These are phyloP conservation scores for Xylaria nigripes DNA, from an alignment of 495 filamentous ascomycete species.

Conservation along the genomic window DNA sequence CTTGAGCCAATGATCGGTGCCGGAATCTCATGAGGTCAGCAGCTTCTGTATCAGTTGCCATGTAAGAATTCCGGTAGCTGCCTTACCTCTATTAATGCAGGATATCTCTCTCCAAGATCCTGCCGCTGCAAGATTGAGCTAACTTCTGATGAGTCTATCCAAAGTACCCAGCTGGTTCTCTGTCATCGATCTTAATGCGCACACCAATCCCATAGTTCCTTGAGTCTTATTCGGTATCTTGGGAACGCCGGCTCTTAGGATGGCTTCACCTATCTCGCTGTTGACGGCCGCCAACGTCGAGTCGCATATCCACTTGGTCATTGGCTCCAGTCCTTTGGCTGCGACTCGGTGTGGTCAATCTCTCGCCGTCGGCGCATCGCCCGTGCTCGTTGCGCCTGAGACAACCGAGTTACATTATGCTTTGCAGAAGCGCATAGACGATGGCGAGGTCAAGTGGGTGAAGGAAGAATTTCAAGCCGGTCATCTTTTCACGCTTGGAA, in stretches of 20 bases:
- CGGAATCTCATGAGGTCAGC: no score
- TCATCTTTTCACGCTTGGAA: slow-evolving; percentile 69
- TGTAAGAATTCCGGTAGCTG: no score
- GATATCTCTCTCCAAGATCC: no score
- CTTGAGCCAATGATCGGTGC: no score
- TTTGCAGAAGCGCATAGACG: slow-evolving; percentile 62
- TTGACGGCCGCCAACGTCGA: slow-evolving; percentile 70
- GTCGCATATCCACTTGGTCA: slow-evolving; percentile 73
- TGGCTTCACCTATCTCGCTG: slow-evolving; percentile 38
- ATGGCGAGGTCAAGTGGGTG: slow-evolving; percentile 64
- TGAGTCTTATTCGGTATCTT: no score
- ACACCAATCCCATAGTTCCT: no score
- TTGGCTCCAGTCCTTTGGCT: slow-evolving; percentile 82
- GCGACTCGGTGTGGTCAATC: slow-evolving; percentile 73
- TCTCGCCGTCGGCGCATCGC: slow-evolving; percentile 75
- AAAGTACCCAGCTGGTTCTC: no score
- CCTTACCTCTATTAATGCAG: no score
- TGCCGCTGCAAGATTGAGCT: no score
- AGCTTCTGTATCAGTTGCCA: no score
- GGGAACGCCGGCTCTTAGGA: background rate
- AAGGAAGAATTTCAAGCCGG: slow-evolving; percentile 58
- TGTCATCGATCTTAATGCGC: no score
- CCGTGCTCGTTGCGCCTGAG: slow-evolving; percentile 72
- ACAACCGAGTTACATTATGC: slow-evolving; percentile 60
- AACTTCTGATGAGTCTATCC: no score